Evolutionary conservation across 352 stramenopile species (phyloP), one percentile per base, ranked within the genome.

Genomic region (Phytophthora sp.): DNA sequence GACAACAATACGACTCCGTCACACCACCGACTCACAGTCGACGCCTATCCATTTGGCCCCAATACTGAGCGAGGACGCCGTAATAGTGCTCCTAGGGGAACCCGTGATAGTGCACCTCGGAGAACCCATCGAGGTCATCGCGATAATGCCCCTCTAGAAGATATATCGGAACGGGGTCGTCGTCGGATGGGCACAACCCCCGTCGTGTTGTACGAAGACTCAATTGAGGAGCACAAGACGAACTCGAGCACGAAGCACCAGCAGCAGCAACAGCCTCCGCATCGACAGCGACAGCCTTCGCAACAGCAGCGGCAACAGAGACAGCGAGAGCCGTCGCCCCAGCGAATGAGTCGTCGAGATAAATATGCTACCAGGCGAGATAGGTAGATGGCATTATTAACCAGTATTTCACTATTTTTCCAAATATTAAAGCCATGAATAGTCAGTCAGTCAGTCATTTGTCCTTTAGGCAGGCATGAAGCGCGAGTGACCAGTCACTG

Each of bases 1-100:
- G 74, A 79, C 35, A 72, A 76, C 20, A 60, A 77, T n/a, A 79
- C 74, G 20, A 63, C 60, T 23, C 41, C 63, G 27, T 56, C 51
- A 24, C 56, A 64, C 42, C 56, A 68, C 18, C 68, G 72, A 46
- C 44, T 71, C 42, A 79, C 71, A 16, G 71, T 79, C 18, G 71
- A 79, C 12, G 68, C 57, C 11, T 71, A 67, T 11, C 44, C 72
- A 41, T 66, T 66, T 27, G 59, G 51, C 30, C 33, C 38, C 24
- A 63, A 65, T 16, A 65, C 61, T 24, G 26, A 55, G 39, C 59
- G 63, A 64, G 55, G 50, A 30, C 44, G 27, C 7, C 58, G 60
- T 18, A 13, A 50, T 31, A 27, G 44, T 53, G 24, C 15, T 39
- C 33, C n/a, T 21, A 27, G 30, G 15, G n/a, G 20, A 7, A 15